These are phyloP conservation scores for Biscogniauxia mediterranea DNA, from an alignment of 2,329 filamentous ascomycete genomes.

Conservation along the genomic window DNA sequence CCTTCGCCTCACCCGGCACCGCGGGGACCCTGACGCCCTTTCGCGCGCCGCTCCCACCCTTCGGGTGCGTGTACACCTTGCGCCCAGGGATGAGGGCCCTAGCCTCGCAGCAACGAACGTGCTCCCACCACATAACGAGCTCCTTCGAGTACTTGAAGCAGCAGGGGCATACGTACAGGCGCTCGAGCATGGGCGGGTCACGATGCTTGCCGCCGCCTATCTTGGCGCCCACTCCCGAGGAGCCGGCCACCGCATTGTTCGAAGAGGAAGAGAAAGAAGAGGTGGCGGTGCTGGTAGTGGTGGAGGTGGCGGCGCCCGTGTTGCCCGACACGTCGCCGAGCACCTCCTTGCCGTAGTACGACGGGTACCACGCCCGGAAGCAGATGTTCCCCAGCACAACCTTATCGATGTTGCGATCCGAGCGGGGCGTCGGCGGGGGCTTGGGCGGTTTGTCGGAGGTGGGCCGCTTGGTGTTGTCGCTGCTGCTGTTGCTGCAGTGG, in stretches of 20 bases:
- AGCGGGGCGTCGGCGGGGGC: slow-evolving; percentile 36
- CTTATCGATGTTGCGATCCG: slow-evolving; percentile 78
- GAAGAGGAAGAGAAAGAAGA: too few species aligned
- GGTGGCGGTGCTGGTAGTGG: slow-evolving; percentile 10
- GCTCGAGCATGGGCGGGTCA: slow-evolving; percentile 52
- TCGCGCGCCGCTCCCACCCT: slow-evolving; percentile 30
- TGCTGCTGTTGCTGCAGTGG: slow-evolving; percentile 3
- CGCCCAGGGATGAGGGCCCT: slow-evolving; percentile 58
- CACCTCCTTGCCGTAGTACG: slow-evolving; percentile 77
- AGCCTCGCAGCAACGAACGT: slow-evolving; percentile 57
- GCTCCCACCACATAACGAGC: slow-evolving; percentile 55
- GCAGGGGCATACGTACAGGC: slow-evolving; percentile 83
- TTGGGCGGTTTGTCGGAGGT: slow-evolving; percentile 16
- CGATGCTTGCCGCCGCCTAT: slow-evolving; percentile 35
- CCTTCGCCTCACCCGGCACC: slow-evolving; percentile 35
- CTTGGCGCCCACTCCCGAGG: slow-evolving; percentile 25
- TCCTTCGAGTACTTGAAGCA: slow-evolving; percentile 90
- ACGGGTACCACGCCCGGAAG: slow-evolving; percentile 91
- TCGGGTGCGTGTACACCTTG: slow-evolving; percentile 69
- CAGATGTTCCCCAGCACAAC: slow-evolving; percentile 81
- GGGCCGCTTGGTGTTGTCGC: slow-evolving; percentile 1
- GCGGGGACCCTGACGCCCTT: slow-evolving; percentile 14
- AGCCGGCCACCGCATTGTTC: slow-evolving; percentile 14
- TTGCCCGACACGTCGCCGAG: slow-evolving; percentile 47
- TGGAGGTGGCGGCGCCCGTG: slow-evolving; percentile 5